Evolutionary conservation across 768 basidiomycete genomes (phyloP).

Genomic region (Coprinopsis marcescibilis): DNA sequence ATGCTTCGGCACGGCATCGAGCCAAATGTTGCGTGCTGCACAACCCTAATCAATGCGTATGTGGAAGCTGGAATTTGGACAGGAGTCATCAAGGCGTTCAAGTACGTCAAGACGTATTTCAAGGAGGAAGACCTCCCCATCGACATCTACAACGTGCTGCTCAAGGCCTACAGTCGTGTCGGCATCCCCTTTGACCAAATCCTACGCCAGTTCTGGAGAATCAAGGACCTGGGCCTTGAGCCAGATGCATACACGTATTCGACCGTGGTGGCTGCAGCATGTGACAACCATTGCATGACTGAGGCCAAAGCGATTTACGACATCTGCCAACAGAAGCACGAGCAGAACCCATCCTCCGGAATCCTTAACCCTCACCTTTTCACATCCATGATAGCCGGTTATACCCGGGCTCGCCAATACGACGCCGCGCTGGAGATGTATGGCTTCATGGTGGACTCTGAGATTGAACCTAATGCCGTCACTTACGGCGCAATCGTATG

Average conservation of each 20-base stretch:
- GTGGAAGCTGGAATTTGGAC: conserved; percentile 77
- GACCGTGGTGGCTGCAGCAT: conserved; percentile 74
- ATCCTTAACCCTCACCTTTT: conserved; percentile 55
- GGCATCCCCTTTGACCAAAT: conserved; percentile 72
- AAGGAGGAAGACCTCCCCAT: conserved; percentile 40
- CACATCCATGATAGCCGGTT: conserved; percentile 72
- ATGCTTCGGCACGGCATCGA: conserved; percentile 43
- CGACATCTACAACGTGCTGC: conserved; percentile 67
- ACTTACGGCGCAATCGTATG: conserved; percentile 66
- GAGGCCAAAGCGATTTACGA: conserved; percentile 60
- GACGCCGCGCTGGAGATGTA: conserved; percentile 57
- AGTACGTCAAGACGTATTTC: conserved; percentile 42
- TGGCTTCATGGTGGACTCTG: conserved; percentile 62
- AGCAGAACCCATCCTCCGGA: conserved; percentile 25
- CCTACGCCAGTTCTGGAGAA: not conserved
- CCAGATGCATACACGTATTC: conserved; percentile 66
- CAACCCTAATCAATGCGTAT: conserved; percentile 68
- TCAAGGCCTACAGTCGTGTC: conserved; percentile 79
- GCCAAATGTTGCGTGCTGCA: conserved; percentile 55
- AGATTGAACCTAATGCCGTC: conserved; percentile 60
- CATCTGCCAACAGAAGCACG: conserved; percentile 54
- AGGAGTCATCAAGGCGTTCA: conserved; percentile 66
- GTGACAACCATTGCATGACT: conserved; percentile 61
- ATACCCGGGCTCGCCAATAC: conserved; percentile 50
- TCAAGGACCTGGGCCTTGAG: conserved; percentile 51